Evolutionary conservation across 1,139 yeast species (phyloP), one percentile per base, ranked within the genome.

Genomic region (Taphrina betulina): DNA sequence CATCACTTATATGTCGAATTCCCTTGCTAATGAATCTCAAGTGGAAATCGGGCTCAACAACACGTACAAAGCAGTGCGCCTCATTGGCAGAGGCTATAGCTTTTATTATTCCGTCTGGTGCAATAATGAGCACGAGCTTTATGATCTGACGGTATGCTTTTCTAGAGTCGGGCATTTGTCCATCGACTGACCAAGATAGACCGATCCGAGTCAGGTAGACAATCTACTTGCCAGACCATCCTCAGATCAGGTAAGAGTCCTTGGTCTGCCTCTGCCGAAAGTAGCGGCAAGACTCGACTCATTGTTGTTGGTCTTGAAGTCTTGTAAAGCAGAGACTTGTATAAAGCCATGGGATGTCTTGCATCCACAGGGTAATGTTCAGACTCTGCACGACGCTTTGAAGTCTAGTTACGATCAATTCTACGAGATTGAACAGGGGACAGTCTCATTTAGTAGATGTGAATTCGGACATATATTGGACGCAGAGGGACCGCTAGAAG

Each of bases 81-180:
- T 46, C 10, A 17, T 53, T 4, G 28, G 54, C 8, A 20, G 19
- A 10, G 46, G 28, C 35, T 53, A 46, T 28, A 34, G 28, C n/a
- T 45, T 53, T 12, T 45, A 29, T 26, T 53, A 53, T 29, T 45
- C 57, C 5, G 57, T 53, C 20, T 53, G 57, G 57, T 53, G 57
- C 40, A 37, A 37, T 12, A 43, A 43, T 14, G 57, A 35, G 20
- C 53, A 43, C 16, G 57, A 53, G 33, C 45, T 53, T 10, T 53
- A 53, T 31, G 57, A 53, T 29, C 17, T 53, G 31, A 8, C 7
- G 26, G 44, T 38, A 16, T 22, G 31, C 7, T 20, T 31, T 8
- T 5, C 8, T 22, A n/a, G n/a, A 14, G 10, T 38, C 10, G 10
- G 8, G n/a, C 4, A 19, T 8, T 14, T 19, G 8, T 19, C 5